phyloP scores from a whole-genome alignment of 257 asterid species.

The Solanum sejunctum region DNA sequence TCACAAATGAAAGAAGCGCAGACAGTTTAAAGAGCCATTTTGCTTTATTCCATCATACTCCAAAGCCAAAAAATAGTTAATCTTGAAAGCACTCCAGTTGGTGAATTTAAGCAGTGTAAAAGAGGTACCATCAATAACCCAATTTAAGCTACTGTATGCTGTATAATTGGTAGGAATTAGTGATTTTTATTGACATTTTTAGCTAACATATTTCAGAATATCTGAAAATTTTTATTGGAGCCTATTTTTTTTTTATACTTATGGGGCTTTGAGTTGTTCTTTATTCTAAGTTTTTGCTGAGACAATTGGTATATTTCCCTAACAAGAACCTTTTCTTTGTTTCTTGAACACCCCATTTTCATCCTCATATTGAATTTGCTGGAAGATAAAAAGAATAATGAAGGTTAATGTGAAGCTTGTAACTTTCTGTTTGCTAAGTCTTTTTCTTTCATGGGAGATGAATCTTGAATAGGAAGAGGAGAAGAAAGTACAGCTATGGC shows the following conservation, averaged over 20 bases:
- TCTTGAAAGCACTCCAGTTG: no score
- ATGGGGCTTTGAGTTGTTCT: conserved; percentile 25
- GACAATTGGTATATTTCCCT: conserved; percentile 15
- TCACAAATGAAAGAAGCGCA: no score
- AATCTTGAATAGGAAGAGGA: no score
- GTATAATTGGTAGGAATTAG: conserved; percentile 23
- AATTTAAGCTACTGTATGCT: conserved; percentile 21
- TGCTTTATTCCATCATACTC: no score
- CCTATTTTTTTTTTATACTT: conserved; percentile 33
- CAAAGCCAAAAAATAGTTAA: no score
- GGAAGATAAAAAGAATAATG: conserved; percentile 1
- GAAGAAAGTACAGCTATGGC: no score
- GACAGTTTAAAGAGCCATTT: no score
- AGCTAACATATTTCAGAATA: conserved; percentile 35
- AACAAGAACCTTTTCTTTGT: conserved; percentile 3
- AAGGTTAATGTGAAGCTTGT: conserved; percentile 7
- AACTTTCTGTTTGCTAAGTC: not conserved
- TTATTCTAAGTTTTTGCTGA: conserved; percentile 26
- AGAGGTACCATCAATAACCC: conserved; percentile 26
- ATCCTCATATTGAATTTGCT: conserved; percentile 3
- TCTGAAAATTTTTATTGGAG: conserved; percentile 31
- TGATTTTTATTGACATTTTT: conserved; percentile 31
- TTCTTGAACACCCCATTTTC: not conserved
- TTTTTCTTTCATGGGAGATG: no score
- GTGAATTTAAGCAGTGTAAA: conserved; percentile 37